Conservation (phyloP, 179 eudicot species). For the Silene coronaria region DNA sequence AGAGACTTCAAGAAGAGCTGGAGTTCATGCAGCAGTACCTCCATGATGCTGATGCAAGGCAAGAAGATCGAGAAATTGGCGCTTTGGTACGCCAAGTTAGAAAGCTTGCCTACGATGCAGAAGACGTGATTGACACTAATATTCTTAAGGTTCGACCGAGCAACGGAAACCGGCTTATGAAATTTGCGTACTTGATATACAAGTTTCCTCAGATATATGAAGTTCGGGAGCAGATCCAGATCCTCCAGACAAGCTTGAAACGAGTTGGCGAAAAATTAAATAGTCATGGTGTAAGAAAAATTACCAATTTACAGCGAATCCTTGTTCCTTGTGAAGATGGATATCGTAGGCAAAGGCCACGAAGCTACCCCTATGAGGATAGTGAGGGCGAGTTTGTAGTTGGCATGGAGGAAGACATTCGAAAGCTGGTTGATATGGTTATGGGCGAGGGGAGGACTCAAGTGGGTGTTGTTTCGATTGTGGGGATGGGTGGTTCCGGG, state of each 20-base stretch:
- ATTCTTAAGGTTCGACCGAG: constrained; percentile 10
- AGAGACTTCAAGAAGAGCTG: constrained; percentile 16
- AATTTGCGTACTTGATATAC: background rate
- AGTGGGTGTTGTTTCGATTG: constrained; percentile 30
- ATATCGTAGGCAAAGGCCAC: background rate
- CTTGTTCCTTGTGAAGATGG: background rate
- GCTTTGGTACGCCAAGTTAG: constrained; percentile 12
- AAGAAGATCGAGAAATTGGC: background rate
- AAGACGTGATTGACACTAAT: constrained; percentile 25
- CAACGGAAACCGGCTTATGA: background rate
- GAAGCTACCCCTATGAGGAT: constrained; percentile 19
- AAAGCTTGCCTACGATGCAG: constrained; percentile 26
- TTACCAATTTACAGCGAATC: background rate
- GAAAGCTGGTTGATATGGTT: constrained; percentile 8
- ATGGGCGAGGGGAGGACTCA: constrained; percentile 8
- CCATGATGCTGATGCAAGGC: constrained; percentile 23
- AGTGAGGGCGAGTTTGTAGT: constrained; percentile 14
- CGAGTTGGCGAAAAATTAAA: constrained; percentile 7
- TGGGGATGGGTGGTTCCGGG: constrained; percentile 60
- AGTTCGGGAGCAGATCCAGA: constrained; percentile 13
- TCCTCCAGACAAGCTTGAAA: background rate
- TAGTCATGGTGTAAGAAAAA: constrained; percentile 12
- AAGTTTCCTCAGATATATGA: background rate
- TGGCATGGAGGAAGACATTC: constrained; percentile 25
- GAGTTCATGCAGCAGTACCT: constrained; percentile 17